Evolutionary conservation across 106 monocot genomes (phyloP), one percentile per base, ranked within the genome.

Genomic region (Ottelia alismoides): DNA sequence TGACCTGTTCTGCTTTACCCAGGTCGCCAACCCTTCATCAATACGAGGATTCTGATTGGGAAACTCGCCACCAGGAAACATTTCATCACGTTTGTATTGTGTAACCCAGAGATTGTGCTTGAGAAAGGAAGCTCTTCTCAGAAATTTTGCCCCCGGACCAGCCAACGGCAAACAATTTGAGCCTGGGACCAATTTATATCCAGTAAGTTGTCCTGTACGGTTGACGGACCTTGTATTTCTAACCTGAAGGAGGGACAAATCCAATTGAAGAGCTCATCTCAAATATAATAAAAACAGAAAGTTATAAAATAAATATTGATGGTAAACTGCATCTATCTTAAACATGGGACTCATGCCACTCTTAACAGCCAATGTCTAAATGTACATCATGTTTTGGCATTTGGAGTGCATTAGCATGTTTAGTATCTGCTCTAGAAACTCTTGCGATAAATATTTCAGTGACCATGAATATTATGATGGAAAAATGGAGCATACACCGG

Each of bases 31-130:
- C 20, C 94, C 94, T 62, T 96, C 94, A 54, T 96, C 71, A 4
- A 76, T 11, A 20, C 94, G 88, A 35, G 94, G 94, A 70, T 96
- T 96, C 74, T 96, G 94, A 62, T 96, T 96, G 30, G 94, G 94
- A 65, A 96, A 96, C 55, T 96, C 94, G 3, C 94, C 94, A 51
- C 94, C 94, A 47, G 94, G 94, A 58, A 74, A 88, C 84, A 81
- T 81, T 56, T 96, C 94, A 64, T 84, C 72, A 47, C 69, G 75
- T 23, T 74, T 88, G 60, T 96, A 96, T 27, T 77, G 76, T 54
- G 94, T 96, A 22, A 96, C 94, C 94, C 94, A 96, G 65, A 96
- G 94, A 56, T 96, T 96, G 56, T 96, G 94, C 78, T 82, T 96
- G 22, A 96, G 62, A 60, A 96, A 96, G 12, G 84, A 77, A 62